Evolutionary conservation across 192 early-diverging fungal genomes (phyloP), one percentile per base, ranked within the genome.

Genomic region (Coemansia sp.): DNA sequence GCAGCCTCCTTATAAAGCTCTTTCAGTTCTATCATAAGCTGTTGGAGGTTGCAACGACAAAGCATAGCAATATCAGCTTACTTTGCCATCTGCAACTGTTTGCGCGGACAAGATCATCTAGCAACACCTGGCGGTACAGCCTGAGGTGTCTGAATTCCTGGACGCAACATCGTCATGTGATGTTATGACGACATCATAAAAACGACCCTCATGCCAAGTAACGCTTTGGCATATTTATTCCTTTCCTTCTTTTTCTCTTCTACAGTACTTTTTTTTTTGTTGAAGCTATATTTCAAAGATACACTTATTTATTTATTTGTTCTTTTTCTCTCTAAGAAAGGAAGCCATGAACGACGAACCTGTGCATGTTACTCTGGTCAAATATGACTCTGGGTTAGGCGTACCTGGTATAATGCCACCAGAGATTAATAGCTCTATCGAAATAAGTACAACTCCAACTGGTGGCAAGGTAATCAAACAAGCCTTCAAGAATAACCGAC

Each of bases 321-420:
- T 6, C 26, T 38, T 28, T 58, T 50, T 27, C 18, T 34, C 49
- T 31, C 28, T 44, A 48, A 51, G 28, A 7, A 25, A 12, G n/a
- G 6, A 14, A 64, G 32, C 66, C 58, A 62, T 58, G 50, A 63
- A 25, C 52, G 65, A 58, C 7, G 69, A 65, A 22, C 41, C 49
- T 28, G 49, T 65, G n/a, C 48, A 65, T 50, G 66, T 78, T 27
- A 66, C 76, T 12, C 50, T 78, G 10, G 64, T 72, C 53, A 71
- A 66, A 53, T 78, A 78, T 53, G 58, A 57, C 27, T 73, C 76
- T 0, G 69, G 76, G 1, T 56, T 72, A 7, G 76, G 69, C 19
- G 25, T 58, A 22, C 69, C 76, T 19, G 76, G 76, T n/a, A 78
- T 78, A 25, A 55, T 78, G 67, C 38, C 58, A 9, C 76, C 76